Evolutionary conservation across 2,329 filamentous ascomycete genomes (phyloP).

Genomic region (Hypoxylon sp.): DNA sequence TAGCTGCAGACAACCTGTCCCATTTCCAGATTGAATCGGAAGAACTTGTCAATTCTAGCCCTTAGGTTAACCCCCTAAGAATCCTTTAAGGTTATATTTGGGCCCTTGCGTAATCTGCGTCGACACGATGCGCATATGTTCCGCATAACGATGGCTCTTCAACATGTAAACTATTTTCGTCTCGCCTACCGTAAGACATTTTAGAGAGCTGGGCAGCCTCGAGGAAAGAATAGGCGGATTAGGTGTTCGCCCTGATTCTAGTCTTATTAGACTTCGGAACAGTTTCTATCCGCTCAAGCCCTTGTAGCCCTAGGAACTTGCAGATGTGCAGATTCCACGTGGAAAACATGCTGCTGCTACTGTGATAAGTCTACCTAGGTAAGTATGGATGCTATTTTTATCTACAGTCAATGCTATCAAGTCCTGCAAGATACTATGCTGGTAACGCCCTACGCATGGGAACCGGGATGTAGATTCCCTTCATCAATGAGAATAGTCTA

Average conservation of each 20-base stretch:
- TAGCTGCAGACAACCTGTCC: background rate
- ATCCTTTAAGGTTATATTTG: constrained; percentile 12
- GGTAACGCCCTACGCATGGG: constrained; percentile 6
- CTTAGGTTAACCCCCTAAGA: no score
- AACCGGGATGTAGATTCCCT: background rate
- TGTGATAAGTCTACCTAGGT: constrained; percentile 10
- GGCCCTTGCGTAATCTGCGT: constrained; percentile 4
- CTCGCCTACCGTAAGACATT: background rate
- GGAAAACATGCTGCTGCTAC: constrained; percentile 6
- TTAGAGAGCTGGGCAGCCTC: background rate
- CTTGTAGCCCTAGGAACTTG: constrained; percentile 4
- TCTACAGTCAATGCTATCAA: constrained; percentile 1
- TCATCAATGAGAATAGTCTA: background rate
- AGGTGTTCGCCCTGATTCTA: background rate
- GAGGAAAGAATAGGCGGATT: background rate
- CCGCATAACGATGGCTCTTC: background rate
- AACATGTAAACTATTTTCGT: background rate
- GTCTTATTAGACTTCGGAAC: background rate
- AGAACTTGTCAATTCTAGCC: no score
- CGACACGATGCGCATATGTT: background rate
- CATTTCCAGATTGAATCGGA: background rate
- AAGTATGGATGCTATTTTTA: constrained; percentile 23
- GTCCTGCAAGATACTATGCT: background rate
- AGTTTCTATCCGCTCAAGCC: constrained; percentile 7
- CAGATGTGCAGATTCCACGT: constrained; percentile 12